These are phyloP conservation scores for Abrus pulchellus DNA, from an alignment of 306 rosid species.

Conservation along the genomic window DNA sequence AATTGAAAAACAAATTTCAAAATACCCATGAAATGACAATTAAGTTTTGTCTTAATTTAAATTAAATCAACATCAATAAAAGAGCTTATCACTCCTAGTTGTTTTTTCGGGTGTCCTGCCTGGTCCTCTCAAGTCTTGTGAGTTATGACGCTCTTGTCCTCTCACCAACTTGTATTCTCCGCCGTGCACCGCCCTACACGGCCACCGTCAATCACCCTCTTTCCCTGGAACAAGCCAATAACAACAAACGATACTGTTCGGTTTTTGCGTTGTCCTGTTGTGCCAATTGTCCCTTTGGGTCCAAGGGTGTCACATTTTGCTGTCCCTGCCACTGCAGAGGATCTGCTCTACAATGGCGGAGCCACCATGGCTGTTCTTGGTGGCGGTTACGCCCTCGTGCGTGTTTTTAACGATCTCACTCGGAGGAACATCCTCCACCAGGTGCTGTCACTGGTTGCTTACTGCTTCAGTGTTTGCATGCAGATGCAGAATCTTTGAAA, in stretches of 20 bases:
- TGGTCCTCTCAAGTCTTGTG: background rate
- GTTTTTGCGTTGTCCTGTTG: constrained; percentile 12
- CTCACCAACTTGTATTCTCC: constrained; percentile 48
- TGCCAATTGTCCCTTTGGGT: constrained; percentile 5
- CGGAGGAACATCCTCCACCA: constrained; percentile 67
- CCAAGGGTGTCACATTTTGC: constrained; percentile 18
- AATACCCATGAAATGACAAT: too few species aligned
- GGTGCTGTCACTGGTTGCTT: constrained; percentile 46
- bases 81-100: background rate
- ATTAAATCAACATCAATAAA: too few species aligned
- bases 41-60: too few species aligned
- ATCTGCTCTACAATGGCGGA: constrained; percentile 65
- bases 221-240: background rate
- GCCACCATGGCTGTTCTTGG: constrained; percentile 69
- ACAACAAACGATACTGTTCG: constrained; percentile 24
- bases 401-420: constrained; percentile 68
- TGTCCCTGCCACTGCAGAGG: constrained; percentile 45
- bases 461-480: constrained; percentile 33
- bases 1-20: too few species aligned
- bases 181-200: constrained; percentile 41
- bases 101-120: background rate
- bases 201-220: constrained; percentile 21
- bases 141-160: constrained; percentile 49
- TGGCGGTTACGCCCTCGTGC: constrained; percentile 77
- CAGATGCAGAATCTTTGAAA: constrained; percentile 7